Conservation (phyloP, 352 stramenopile genomes). For the Phytophthora megakarya region DNA sequence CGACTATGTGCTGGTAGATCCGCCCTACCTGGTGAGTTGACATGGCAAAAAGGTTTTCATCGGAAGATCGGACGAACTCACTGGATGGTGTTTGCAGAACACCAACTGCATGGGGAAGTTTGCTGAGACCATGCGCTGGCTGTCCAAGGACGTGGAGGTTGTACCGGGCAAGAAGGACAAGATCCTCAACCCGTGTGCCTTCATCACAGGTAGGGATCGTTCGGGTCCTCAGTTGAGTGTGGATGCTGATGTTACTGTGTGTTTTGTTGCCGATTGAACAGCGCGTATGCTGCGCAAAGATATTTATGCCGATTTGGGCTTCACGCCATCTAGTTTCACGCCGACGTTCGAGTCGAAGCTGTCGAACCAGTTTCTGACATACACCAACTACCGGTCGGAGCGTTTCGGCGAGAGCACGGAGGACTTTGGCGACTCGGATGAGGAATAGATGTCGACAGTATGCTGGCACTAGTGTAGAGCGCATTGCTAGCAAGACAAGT, state of each 20-base stretch:
- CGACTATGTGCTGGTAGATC: constrained; percentile 61
- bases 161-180: constrained; percentile 37
- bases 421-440: constrained; percentile 44
- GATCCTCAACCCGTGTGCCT: constrained; percentile 55
- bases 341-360: constrained; percentile 65
- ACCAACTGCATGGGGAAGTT: constrained; percentile 65
- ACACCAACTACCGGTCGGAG: constrained; percentile 62
- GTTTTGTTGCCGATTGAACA: constrained; percentile 13
- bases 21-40: constrained; percentile 52
- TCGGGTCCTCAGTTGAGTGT: neutral
- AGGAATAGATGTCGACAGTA: constrained; percentile 20
- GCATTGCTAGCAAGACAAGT: neutral
- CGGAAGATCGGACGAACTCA: neutral
- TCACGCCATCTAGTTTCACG: constrained; percentile 48
- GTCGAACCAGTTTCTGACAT: constrained; percentile 67
- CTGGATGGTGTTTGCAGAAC: constrained; percentile 35
- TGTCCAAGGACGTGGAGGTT: constrained; percentile 45
- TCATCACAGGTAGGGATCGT: constrained; percentile 51
- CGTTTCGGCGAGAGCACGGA: constrained; percentile 52
- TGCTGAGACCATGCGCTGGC: constrained; percentile 57
- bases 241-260: constrained; percentile 12
- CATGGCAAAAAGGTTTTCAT: neutral
- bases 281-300: constrained; percentile 55
- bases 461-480: neutral
- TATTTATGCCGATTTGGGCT: constrained; percentile 60